Base-by-base conservation (phyloP, 192 early-diverging fungal species). In the Spizellomyces sp. region DNA sequence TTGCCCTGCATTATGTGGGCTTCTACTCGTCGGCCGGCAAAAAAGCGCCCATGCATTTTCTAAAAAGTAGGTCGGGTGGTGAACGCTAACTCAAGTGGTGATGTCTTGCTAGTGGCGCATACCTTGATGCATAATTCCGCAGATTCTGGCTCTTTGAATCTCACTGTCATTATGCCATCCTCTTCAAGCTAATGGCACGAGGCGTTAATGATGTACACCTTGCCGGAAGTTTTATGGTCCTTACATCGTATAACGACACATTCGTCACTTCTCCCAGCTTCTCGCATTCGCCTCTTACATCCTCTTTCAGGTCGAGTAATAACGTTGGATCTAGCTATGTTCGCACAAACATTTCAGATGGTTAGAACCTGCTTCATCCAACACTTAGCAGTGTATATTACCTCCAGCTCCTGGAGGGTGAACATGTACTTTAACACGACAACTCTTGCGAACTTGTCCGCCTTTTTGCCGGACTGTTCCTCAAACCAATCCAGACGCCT, bases 361-460 rank as follows among this genome's bases (percentile, higher is more conserved):
- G 14, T 4, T 27, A 19, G 19, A 22, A 58, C 12, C 27, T 45
- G 1, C 2, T 54, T n/a, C 50, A 54, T 54, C 17, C 17, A 12
- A 54, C 2, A 54, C 4, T 54, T 19, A 41, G 6, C 7, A 69
- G 15, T 52, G 22, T 4, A 58, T 65, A 79, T 43, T 86, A 90
- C 91, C 81, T 98, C 93, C 1, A 99, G 72, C 77, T 99, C 95
- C 48, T 89, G 73, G 15, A 88, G 70, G 5, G 93, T 93, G 75
- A 96, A 99, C 96, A 99, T 98, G 75, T 95, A 84, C 78, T 96
- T 96, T 44, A 99, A 78, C 57, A 99, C 91, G 9, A 98, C 94
- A 44, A 94, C 90, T 58, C 90, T 92, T 55, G 75, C 77, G 68
- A 90, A 90, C 71, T 92, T 88, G 10, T 94, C 94, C 2, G 87